These are phyloP conservation scores for Hondaea fermentalgiana DNA, from an alignment of 108 stramenopile species.

Conservation along the genomic window DNA sequence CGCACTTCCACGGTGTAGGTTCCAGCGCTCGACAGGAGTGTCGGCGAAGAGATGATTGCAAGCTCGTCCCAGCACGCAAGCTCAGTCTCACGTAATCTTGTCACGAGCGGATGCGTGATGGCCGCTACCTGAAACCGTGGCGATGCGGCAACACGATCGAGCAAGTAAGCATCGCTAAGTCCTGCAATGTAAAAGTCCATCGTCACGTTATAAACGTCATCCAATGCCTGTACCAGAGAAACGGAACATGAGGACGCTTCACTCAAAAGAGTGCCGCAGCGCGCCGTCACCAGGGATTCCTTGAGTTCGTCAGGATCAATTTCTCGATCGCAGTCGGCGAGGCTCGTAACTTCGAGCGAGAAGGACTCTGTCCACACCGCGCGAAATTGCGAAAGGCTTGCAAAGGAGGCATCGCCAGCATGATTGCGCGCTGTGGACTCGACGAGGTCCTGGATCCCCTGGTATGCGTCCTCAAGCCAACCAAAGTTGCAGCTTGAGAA, in stretches of 20 bases:
- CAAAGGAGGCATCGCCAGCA: background rate
- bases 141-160: background rate
- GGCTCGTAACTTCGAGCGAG: background rate
- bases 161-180: background rate
- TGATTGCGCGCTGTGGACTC: no score
- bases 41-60: background rate
- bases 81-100: background rate
- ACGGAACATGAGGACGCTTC: background rate
- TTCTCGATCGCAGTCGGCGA: background rate
- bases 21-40: background rate
- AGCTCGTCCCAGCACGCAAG: background rate
- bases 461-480: background rate
- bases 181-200: background rate
- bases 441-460: background rate
- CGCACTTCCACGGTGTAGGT: background rate
- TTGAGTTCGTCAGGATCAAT: background rate
- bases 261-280: background rate
- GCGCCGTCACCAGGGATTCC: background rate
- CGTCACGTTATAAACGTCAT: background rate
- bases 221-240: background rate
- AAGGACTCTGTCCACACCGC: conserved; percentile 1
- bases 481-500: background rate
- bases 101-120: background rate
- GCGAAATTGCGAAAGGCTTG: background rate
- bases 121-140: background rate